These are phyloP conservation scores for Cladophialophora yegresii DNA, from an alignment of 2,329 filamentous ascomycete genomes.

Conservation along the genomic window DNA sequence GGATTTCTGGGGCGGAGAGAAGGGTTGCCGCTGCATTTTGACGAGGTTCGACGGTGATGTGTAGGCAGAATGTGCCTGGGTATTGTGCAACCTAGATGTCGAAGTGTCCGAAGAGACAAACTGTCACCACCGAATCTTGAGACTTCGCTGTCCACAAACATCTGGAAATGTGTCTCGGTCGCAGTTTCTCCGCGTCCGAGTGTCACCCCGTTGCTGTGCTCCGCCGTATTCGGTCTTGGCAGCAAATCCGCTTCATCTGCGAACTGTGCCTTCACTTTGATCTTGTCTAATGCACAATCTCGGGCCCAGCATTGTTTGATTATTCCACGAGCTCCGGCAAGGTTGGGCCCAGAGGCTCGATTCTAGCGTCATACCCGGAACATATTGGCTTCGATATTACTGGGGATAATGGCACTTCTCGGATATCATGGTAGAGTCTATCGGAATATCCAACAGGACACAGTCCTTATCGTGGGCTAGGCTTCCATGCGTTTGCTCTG, in stretches of 20 bases:
- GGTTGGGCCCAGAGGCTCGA: not conserved
- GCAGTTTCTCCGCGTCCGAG: slow-evolving; percentile 7
- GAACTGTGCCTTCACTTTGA: not conserved
- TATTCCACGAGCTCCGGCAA: not conserved
- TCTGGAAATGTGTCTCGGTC: slow-evolving; percentile 14
- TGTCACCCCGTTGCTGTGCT: not conserved
- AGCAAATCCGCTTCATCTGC: not conserved
- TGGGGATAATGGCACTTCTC: not conserved
- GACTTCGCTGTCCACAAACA: not conserved
- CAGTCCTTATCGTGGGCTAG: too few species aligned
- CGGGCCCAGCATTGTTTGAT: not conserved
- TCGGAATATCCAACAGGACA: too few species aligned
- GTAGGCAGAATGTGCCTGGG: not conserved
- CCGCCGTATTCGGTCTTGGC: not conserved
- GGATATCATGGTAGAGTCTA: not conserved
- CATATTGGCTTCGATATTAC: not conserved
- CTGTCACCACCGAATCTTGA: slow-evolving; percentile 2
- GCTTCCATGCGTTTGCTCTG: too few species aligned
- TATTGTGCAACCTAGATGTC: not conserved
- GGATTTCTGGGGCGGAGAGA: slow-evolving; percentile 74
- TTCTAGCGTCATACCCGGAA: not conserved
- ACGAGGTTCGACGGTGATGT: not conserved
- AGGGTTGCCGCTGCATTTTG: slow-evolving; percentile 81
- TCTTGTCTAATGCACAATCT: not conserved
- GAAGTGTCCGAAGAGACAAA: slow-evolving; percentile 4